Evolutionary conservation across 2,329 filamentous ascomycete genomes (phyloP).

Genomic region (Ilyonectria mors-panacis): DNA sequence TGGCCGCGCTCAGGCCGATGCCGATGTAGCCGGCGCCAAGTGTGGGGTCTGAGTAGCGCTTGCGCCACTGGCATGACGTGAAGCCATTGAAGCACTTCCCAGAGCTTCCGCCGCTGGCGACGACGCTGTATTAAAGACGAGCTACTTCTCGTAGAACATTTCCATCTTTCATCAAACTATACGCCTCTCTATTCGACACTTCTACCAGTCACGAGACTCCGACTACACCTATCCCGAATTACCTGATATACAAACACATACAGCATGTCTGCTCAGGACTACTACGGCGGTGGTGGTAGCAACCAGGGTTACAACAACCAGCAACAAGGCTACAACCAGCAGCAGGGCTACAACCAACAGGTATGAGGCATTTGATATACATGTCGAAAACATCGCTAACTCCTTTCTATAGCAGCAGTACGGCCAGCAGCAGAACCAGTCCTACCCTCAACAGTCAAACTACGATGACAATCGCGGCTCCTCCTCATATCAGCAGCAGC

Average conservation of each 20-base stretch:
- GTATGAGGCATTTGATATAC: slow-evolving; percentile 1
- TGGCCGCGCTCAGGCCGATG: slow-evolving; percentile 16
- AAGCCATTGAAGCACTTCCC: background rate
- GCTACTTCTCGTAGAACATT: background rate
- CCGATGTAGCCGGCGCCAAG: slow-evolving; percentile 30
- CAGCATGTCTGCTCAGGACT: slow-evolving; percentile 46
- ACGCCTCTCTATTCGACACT: background rate
- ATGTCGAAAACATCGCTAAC: slow-evolving; percentile 5
- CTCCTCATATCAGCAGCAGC: slow-evolving; percentile 36
- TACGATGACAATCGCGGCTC: slow-evolving; percentile 34
- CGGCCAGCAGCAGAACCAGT: slow-evolving; percentile 31
- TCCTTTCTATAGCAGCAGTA: background rate
- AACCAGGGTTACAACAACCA: slow-evolving; percentile 33
- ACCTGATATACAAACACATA: background rate
- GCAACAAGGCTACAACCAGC: slow-evolving; percentile 36
- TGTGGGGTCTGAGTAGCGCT: slow-evolving; percentile 1
- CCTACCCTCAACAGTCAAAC: slow-evolving; percentile 39
- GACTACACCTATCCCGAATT: too few relatives aligned
- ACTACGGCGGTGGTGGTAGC: slow-evolving; percentile 39
- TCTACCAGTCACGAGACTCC: background rate
- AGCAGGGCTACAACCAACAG: slow-evolving; percentile 15
- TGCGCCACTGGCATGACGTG: slow-evolving; percentile 23
- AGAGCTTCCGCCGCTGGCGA: background rate
- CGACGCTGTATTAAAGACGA: slow-evolving; percentile 21
- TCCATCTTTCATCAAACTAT: background rate